Conservation (phyloP, 2,329 filamentous ascomycete species). For the Colletotrichum zoysiae region DNA sequence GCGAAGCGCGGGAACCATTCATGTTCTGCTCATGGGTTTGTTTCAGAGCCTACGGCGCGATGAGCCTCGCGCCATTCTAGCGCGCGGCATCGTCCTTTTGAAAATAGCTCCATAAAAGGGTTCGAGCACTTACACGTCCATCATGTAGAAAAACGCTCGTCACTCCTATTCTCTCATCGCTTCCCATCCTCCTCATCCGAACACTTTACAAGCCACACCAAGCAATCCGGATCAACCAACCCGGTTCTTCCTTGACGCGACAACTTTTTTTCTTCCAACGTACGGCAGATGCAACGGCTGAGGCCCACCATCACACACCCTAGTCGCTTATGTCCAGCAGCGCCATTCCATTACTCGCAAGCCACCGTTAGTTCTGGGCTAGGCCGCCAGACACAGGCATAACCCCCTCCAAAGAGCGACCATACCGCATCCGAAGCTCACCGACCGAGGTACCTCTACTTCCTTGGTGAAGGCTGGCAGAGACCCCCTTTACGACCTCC, state of each 20-base stretch:
- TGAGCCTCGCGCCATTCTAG: slow-evolving; percentile 36
- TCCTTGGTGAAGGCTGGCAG: slow-evolving; percentile 23
- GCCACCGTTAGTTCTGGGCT: slow-evolving; percentile 39
- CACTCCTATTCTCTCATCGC: slow-evolving; percentile 4
- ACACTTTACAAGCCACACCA: neutral
- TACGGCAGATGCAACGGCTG: slow-evolving; percentile 38
- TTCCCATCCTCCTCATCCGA: neutral
- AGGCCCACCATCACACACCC: slow-evolving; percentile 40
- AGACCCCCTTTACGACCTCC: slow-evolving; percentile 32
- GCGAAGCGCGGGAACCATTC: slow-evolving; percentile 24
- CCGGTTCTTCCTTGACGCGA: slow-evolving; percentile 28
- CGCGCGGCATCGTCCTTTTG: slow-evolving; percentile 40
- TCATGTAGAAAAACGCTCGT: slow-evolving; percentile 23
- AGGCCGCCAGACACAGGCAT: slow-evolving; percentile 39
- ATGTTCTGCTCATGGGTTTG: slow-evolving; percentile 21
- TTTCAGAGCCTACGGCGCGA: slow-evolving; percentile 37
- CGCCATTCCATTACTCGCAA: slow-evolving; percentile 42
- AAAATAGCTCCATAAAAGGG: slow-evolving; percentile 34
- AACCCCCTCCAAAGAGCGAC: slow-evolving; percentile 39
- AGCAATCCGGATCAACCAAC: slow-evolving; percentile 30
- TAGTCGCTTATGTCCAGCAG: slow-evolving; percentile 42
- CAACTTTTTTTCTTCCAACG: slow-evolving; percentile 30
- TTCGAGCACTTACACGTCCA: slow-evolving; percentile 29
- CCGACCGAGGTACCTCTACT: slow-evolving; percentile 38
- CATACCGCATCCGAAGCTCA: slow-evolving; percentile 34